These are phyloP conservation scores for Dendrocalamus sinicus DNA, from an alignment of 176 grass and related monocot species.

Conservation along the genomic window DNA sequence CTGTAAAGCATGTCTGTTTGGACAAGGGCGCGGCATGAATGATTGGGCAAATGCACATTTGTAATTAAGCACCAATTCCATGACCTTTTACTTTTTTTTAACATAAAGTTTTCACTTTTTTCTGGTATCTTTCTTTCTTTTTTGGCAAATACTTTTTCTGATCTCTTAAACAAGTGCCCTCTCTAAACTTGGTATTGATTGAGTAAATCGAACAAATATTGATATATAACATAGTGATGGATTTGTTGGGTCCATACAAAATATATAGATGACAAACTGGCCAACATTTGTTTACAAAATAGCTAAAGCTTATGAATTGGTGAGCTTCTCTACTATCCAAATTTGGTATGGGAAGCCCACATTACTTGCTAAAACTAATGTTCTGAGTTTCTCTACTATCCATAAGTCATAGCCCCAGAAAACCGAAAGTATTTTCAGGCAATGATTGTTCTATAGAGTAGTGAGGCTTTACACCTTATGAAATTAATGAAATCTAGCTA, in stretches of 20 bases:
- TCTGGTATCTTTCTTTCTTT: not conserved
- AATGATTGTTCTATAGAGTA: not conserved
- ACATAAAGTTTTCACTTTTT: not conserved
- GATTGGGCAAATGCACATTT: conserved; percentile 2
- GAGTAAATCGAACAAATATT: not conserved
- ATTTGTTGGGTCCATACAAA: conserved; percentile 2
- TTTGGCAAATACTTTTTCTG: not conserved
- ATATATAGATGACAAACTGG: not conserved
- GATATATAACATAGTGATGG: not conserved
- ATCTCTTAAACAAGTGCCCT: not conserved
- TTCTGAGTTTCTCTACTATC: not conserved
- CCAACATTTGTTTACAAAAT: not conserved
- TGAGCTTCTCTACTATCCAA: not conserved
- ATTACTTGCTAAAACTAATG: not conserved
- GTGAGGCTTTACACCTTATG: not conserved
- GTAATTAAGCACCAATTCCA: conserved; percentile 13
- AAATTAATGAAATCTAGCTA: not conserved
- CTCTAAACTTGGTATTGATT: not conserved
- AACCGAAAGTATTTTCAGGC: not conserved
- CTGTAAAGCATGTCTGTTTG: conserved; percentile 37
- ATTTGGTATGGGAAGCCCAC: not conserved
- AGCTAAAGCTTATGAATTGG: not conserved
- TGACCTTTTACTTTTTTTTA: not conserved
- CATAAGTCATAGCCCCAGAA: not conserved
- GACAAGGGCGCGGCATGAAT: not conserved